These are phyloP conservation scores for Pleurotus ostreatus DNA, from an alignment of 768 basidiomycete genomes.

Conservation along the genomic window DNA sequence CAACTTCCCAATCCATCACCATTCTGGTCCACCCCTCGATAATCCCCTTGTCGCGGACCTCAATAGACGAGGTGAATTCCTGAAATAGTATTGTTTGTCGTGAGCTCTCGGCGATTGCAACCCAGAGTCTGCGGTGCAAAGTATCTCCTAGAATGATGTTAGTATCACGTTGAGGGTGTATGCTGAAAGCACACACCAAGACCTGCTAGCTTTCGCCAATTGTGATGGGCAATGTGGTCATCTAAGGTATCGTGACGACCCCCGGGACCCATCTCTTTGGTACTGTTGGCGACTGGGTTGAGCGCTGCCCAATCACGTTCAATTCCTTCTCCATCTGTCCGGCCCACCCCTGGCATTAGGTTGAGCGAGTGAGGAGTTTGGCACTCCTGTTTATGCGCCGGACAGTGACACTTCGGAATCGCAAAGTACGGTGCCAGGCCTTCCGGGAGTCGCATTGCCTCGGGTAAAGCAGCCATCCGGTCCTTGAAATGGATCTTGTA, in stretches of 20 bases:
- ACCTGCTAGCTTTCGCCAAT: slow-evolving; percentile 22
- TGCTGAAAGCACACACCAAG: slow-evolving; percentile 18
- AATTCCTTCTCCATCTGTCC: slow-evolving; percentile 9
- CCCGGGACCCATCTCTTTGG: background rate
- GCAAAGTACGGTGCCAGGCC: background rate
- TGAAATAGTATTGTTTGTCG: too few relatives aligned
- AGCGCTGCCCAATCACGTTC: background rate
- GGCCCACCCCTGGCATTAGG: slow-evolving; percentile 23
- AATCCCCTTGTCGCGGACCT: too few relatives aligned
- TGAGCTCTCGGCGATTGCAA: background rate
- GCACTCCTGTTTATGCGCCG: background rate
- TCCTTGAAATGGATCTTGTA: background rate
- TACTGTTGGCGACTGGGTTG: background rate
- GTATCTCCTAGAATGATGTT: background rate
- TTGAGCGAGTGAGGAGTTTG: background rate
- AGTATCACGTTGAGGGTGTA: background rate
- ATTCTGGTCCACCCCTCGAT: too few relatives aligned
- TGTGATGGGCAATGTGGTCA: slow-evolving; percentile 22
- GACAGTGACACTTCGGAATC: slow-evolving; percentile 11
- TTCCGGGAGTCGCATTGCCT: background rate
- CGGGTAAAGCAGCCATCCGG: background rate
- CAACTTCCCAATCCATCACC: too few relatives aligned
- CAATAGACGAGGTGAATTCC: too few relatives aligned
- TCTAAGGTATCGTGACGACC: slow-evolving; percentile 23
- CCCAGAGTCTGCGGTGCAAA: background rate